phyloP scores from a whole-genome alignment of 768 basidiomycete species.

The Tubosaeta sp. region DNA sequence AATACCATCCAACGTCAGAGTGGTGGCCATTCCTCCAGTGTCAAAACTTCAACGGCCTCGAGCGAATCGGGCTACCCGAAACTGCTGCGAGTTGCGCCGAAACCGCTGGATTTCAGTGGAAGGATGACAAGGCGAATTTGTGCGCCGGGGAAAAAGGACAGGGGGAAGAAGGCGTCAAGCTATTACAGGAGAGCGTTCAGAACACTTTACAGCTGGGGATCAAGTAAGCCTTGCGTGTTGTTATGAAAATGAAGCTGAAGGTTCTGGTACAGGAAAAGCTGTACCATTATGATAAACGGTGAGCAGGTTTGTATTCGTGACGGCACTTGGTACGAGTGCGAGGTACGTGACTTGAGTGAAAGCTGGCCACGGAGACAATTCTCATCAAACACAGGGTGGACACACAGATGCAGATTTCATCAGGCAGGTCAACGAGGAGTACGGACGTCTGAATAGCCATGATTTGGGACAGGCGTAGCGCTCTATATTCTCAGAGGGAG shows the following conservation, averaged over 20 bases:
- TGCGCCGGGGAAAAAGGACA: slow-evolving; percentile 62
- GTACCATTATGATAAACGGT: slow-evolving; percentile 76
- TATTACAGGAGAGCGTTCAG: slow-evolving; percentile 59
- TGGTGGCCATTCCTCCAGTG: slow-evolving; percentile 89
- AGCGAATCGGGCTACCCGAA: slow-evolving; percentile 60
- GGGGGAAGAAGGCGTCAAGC: slow-evolving; percentile 55
- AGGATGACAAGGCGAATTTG: slow-evolving; percentile 45
- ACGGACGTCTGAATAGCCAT: slow-evolving; percentile 52
- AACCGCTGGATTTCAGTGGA: slow-evolving; percentile 66
- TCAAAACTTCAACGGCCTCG: slow-evolving; percentile 62
- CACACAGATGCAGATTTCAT: slow-evolving; percentile 74
- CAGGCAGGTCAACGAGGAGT: slow-evolving; percentile 70
- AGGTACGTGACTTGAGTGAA: slow-evolving; percentile 43
- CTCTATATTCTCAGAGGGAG: slow-evolving; percentile 11
- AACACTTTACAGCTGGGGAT: slow-evolving; percentile 47
- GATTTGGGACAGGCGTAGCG: slow-evolving; percentile 18
- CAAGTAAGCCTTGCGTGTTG: slow-evolving; percentile 38
- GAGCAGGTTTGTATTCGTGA: slow-evolving; percentile 72
- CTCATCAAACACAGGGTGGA: slow-evolving; percentile 51
- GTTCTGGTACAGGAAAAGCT: slow-evolving; percentile 60
- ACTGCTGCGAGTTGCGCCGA: slow-evolving; percentile 65
- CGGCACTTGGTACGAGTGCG: slow-evolving; percentile 73
- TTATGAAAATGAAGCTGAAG: slow-evolving; percentile 6
- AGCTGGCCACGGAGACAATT: slow-evolving; percentile 21
- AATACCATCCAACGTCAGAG: slow-evolving; percentile 46